A percentile compares a stretch with the other conserved stretches of the same genome.
Conservation (phyloP, 2,329 filamentous ascomycete genomes). For the Aspergillus pseudoglaucus region DNA sequence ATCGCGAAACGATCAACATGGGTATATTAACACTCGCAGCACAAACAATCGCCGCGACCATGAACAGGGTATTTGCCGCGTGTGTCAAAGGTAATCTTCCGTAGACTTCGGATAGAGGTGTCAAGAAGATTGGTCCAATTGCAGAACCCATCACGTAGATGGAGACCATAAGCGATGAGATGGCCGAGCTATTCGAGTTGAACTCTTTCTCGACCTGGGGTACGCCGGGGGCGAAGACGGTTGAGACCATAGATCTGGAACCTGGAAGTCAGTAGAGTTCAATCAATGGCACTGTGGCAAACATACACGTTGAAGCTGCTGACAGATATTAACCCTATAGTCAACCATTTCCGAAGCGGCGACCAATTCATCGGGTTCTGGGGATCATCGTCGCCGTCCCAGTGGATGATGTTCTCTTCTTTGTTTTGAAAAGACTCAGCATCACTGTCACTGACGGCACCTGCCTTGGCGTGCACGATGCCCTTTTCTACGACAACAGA, state of each 20-base stretch:
- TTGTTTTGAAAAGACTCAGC: constrained; percentile 4
- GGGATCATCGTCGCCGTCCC: constrained; percentile 11
- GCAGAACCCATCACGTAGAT: constrained; percentile 56
- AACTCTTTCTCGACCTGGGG: constrained; percentile 39
- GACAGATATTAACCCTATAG: constrained; percentile 12
- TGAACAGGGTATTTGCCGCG: constrained; percentile 53
- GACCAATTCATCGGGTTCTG: constrained; percentile 14
- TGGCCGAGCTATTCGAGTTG: constrained; percentile 30
- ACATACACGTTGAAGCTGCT: constrained; percentile 14
- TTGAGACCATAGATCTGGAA: constrained; percentile 26
- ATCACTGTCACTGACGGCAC: constrained; percentile 1
- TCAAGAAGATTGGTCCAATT: constrained; percentile 51
- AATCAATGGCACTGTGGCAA: neutral
- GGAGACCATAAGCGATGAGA: constrained; percentile 48
- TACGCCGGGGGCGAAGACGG: constrained; percentile 35
- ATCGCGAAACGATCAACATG: constrained; percentile 48
- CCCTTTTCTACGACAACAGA: constrained; percentile 6
- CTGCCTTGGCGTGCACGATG: constrained; percentile 2
- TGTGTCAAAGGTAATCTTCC: constrained; percentile 53
- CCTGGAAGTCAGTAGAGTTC: neutral
- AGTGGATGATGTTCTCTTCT: constrained; percentile 7
- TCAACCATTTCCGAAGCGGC: constrained; percentile 10
- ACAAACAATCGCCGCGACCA: constrained; percentile 57
- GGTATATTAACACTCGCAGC: constrained; percentile 51
- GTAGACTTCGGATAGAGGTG: constrained; percentile 57